Base-by-base conservation (phyloP, 2,329 filamentous ascomycete genomes). In the Scytalidium sp. region DNA sequence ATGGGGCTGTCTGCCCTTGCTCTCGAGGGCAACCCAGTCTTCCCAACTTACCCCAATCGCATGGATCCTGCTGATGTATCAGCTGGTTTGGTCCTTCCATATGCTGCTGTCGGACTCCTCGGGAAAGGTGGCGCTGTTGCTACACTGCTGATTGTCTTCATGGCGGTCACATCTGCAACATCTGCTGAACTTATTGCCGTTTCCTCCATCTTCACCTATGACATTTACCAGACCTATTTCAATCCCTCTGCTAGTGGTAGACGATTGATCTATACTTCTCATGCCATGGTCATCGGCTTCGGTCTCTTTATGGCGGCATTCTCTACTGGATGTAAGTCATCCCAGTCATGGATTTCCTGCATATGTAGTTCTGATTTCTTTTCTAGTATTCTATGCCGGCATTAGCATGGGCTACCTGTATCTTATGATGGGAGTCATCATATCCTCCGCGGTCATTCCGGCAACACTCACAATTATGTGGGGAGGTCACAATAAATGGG, bases 351-450 rank as follows among this genome's bases (percentile, higher is more conserved):
- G 40, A 40, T 10, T 41, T 29, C 22, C 39, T 94, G 0, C 82
- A 74, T 65, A 87, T 8, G 88, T 55, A 84, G 81, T 2, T 85
- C 87, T 19, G 25, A 27, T 7, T 7, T 27, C 25, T 27, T 36
- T n/a, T 36, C 8, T 39, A 57, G 56, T 67, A 17, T 76, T 70
- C 65, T 79, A 80, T 54, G 75, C 74, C 11, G 77, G 80, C 39
- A 87, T 96, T 53, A 86, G 82, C 10, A 94, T 96, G 88, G 91
- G 90, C 10, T 95, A 92, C 61, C 75, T 95, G 3, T 95, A 95
- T 63, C 74, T 96, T 1, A 81, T 96, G 64, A 96, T 96, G 91
- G 92, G 91, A 7, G 88, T 91, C 45, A 89, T 96, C 61, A 94
- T 96, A 63, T 90, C 86, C 0, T 83, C 88, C 0, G 91, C 90